phyloP scores from a whole-genome alignment of 257 asterid genomes.

The Solanum peruvianum region DNA sequence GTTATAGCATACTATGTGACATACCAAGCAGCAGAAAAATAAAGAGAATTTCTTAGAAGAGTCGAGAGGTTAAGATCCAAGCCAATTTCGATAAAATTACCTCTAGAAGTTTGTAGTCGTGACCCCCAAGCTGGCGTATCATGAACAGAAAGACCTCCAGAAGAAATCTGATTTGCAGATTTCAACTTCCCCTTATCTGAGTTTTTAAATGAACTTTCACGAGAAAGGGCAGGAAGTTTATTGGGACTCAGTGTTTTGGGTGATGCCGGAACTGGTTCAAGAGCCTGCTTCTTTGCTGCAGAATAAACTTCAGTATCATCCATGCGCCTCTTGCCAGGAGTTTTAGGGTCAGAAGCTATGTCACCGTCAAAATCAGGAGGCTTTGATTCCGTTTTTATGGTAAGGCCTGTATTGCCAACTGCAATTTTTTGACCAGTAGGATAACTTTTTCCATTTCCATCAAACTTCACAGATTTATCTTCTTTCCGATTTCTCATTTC shows the following conservation, averaged over 20 bases:
- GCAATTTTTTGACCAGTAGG: slow-evolving; percentile 46
- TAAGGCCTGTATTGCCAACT: slow-evolving; percentile 18
- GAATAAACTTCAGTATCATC: slow-evolving; percentile 73
- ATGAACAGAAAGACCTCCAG: slow-evolving; percentile 20
- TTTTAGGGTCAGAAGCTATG: slow-evolving; percentile 10
- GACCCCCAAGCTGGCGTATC: slow-evolving; percentile 36
- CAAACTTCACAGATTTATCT: slow-evolving; percentile 27
- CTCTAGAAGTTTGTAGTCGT: slow-evolving; percentile 32
- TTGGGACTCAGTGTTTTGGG: slow-evolving; percentile 34
- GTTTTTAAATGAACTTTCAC: slow-evolving; percentile 51
- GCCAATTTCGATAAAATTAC: slow-evolving; percentile 15
- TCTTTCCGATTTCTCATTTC: slow-evolving; percentile 28
- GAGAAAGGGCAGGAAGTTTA: slow-evolving; percentile 34
- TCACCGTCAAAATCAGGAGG: slow-evolving; percentile 12
- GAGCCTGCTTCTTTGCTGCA: slow-evolving; percentile 41
- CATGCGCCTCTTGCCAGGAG: slow-evolving; percentile 44
- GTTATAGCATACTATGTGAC: neutral
- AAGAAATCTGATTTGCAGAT: slow-evolving; percentile 27
- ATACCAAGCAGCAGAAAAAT: neutral
- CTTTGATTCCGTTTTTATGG: slow-evolving; percentile 19
- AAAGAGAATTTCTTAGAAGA: neutral
- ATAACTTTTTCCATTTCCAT: slow-evolving; percentile 37
- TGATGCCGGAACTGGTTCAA: slow-evolving; percentile 36
- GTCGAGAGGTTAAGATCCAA: neutral
- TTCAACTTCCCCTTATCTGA: slow-evolving; percentile 42